Evolutionary conservation across 345 rosid species (phyloP).

Genomic region (Sapria himalayana): DNA sequence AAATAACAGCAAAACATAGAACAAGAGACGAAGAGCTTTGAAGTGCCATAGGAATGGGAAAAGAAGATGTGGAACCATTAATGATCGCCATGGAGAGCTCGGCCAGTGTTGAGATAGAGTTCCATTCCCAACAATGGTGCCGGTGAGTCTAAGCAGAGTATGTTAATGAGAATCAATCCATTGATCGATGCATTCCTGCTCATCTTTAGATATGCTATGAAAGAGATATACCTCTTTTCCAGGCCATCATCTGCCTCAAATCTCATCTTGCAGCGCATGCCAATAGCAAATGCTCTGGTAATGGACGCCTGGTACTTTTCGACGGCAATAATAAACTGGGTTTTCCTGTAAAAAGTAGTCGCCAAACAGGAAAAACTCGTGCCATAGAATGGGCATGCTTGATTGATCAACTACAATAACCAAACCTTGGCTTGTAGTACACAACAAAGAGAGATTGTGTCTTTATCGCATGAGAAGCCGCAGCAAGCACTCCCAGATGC

Average conservation of each 20-base stretch:
- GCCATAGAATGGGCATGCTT: background rate
- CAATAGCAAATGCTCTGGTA: conserved; percentile 36
- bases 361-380: conserved; percentile 1
- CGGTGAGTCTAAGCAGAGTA: conserved; percentile 43
- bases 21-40: conserved; percentile 2
- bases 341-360: conserved; percentile 35
- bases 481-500: conserved; percentile 92
- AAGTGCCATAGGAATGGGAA: no score
- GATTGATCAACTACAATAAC: conserved; percentile 1
- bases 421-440: conserved; percentile 79
- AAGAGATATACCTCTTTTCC: conserved; percentile 45
- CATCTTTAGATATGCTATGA: no score
- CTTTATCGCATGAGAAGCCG: conserved; percentile 62
- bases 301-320: conserved; percentile 60
- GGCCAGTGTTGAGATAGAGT: conserved; percentile 64
- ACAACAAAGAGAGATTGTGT: conserved; percentile 59
- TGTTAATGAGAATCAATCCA: background rate
- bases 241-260: conserved; percentile 91
- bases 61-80: conserved; percentile 30
- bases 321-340: conserved; percentile 67
- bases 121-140: conserved; percentile 67
- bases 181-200: no score
- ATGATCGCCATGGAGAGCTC: conserved; percentile 66
- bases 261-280: conserved; percentile 77
- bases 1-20: conserved; percentile 12